phyloP scores from a whole-genome alignment of 257 asterid species.

The Primulina huaijiensis region DNA sequence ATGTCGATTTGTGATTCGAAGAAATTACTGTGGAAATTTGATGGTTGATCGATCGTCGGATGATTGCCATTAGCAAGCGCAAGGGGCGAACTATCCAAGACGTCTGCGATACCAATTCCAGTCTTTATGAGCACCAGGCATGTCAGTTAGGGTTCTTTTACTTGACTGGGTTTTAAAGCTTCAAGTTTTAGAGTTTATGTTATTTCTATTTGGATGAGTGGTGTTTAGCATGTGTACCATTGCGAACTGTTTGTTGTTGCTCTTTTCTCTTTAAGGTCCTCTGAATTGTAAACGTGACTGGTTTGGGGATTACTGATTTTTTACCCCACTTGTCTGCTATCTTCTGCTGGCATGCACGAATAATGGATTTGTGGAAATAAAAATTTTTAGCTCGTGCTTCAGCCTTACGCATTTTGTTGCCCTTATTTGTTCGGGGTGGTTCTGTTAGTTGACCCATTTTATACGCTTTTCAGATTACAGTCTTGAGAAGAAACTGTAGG shows the following conservation, averaged over 20 bases:
- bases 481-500: conserved; percentile 43
- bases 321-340: background rate
- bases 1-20: conserved; percentile 21
- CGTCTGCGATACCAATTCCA: conserved; percentile 50
- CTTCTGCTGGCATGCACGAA: background rate
- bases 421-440: conserved; percentile 4
- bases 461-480: conserved; percentile 45
- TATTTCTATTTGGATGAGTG: conserved; percentile 5
- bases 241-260: background rate
- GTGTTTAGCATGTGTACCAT: background rate
- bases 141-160: conserved; percentile 45
- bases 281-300: background rate
- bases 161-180: conserved; percentile 9
- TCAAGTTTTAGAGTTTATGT: background rate
- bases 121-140: conserved; percentile 54
- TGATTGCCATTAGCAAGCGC: conserved; percentile 49
- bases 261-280: too few species aligned
- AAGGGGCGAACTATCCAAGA: conserved; percentile 49
- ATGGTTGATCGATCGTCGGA: conserved; percentile 48
- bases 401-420: background rate
- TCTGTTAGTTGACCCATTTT: conserved; percentile 11
- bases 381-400: background rate
- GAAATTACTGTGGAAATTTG: conserved; percentile 17
- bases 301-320: background rate
- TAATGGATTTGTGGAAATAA: conserved; percentile 9